These are phyloP conservation scores for Phialophora verrucosa DNA, from an alignment of 2,329 filamentous ascomycete species.

Conservation along the genomic window DNA sequence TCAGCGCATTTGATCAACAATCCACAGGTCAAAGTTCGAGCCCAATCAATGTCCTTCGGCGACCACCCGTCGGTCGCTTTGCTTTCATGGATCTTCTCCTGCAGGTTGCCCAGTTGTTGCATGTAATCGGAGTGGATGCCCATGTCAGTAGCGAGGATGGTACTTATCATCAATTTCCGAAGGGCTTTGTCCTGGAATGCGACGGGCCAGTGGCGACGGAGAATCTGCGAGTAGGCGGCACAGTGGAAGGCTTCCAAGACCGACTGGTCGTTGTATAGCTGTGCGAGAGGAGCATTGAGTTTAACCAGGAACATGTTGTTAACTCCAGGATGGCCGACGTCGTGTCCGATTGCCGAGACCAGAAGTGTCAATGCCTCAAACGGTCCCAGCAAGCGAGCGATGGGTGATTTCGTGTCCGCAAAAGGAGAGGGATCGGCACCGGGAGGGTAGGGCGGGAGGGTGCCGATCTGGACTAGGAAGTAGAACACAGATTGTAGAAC, in stretches of 20 bases:
- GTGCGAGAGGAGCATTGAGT: conserved; percentile 88
- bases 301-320: conserved; percentile 96
- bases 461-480: conserved; percentile 81
- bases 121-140: conserved; percentile 96
- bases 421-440: conserved; percentile 43
- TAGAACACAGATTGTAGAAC: conserved; percentile 92
- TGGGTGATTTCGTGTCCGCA: conserved; percentile 60
- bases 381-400: conserved; percentile 77
- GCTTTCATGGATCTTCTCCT: conserved; percentile 74
- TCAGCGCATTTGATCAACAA: conserved; percentile 97
- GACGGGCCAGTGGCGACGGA: conserved; percentile 87
- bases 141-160: conserved; percentile 98
- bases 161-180: conserved; percentile 91
- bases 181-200: conserved; percentile 79
- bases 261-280: conserved; percentile 95
- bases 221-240: conserved; percentile 93
- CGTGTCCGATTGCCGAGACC: conserved; percentile 95
- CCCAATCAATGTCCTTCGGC: conserved; percentile 73
- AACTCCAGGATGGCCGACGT: conserved; percentile 95
- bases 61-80: conserved; percentile 74
- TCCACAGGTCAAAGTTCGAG: conserved; percentile 82
- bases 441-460: conserved; percentile 70
- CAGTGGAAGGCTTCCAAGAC: conserved; percentile 98
- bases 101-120: conserved; percentile 79
- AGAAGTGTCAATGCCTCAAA: conserved; percentile 88